These are phyloP conservation scores for Geotrichum citri-aurantii DNA, from an alignment of 1,139 yeast genomes.

Conservation along the genomic window DNA sequence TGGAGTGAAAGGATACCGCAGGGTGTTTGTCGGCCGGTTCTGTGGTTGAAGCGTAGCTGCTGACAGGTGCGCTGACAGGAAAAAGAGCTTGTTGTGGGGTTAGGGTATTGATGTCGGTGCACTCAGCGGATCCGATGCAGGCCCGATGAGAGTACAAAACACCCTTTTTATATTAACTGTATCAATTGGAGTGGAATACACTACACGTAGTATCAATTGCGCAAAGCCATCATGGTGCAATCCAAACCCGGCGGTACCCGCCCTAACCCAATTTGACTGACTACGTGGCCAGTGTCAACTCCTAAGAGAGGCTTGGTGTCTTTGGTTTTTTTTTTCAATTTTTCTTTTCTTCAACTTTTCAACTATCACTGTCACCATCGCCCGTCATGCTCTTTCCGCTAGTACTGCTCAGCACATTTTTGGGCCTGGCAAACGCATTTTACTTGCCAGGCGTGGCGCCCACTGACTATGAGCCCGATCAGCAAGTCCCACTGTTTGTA, in stretches of 20 bases:
- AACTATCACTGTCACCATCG: not conserved
- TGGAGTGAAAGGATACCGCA: no score
- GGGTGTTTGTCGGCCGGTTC: not conserved
- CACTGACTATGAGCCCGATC: constrained; percentile 70
- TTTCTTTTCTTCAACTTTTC: not conserved
- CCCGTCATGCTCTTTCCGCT: not conserved
- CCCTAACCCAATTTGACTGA: not conserved
- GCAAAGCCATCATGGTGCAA: not conserved
- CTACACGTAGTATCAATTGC: not conserved
- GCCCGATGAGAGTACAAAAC: no score
- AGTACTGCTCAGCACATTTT: not conserved
- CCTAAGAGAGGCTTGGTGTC: not conserved
- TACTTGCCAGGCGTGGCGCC: constrained; percentile 96
- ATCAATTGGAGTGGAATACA: not conserved
- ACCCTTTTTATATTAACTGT: no score
- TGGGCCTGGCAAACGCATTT: constrained; percentile 46
- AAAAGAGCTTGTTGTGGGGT: not conserved
- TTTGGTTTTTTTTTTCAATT: not conserved
- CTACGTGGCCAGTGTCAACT: not conserved
- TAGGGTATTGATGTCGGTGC: not conserved
- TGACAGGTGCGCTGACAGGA: not conserved
- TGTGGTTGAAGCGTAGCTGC: not conserved
- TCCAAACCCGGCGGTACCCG: not conserved
- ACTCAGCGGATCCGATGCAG: not conserved
- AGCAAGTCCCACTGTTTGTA: constrained; percentile 69